Percentiles rank a stretch among this genome's conserved stretches.
phyloP scores from a whole-genome alignment of 805 yeast genomes.

The Metschnikowia bowlesiae region DNA sequence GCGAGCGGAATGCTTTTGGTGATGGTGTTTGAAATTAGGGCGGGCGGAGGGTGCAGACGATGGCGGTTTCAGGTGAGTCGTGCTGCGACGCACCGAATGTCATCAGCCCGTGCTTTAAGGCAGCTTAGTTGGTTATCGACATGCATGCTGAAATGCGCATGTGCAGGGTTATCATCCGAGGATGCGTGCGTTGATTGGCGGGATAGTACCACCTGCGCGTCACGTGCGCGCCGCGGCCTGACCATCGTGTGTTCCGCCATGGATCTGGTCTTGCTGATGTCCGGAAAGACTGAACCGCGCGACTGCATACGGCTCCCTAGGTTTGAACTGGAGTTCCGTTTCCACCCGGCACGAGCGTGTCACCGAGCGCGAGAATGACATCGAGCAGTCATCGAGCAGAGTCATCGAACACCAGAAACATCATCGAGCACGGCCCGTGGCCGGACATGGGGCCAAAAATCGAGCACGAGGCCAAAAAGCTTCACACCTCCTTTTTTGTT shows the following conservation, averaged over 20 bases:
- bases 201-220: not conserved
- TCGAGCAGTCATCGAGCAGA: no score
- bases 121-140: conserved; percentile 1
- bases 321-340: no score
- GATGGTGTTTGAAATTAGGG: not conserved
- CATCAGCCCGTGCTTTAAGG: not conserved
- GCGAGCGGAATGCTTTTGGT: not conserved
- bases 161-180: conserved; percentile 3
- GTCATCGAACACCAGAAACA: no score
- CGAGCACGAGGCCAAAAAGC: no score
- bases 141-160: conserved; percentile 2
- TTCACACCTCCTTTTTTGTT: no score
- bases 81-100: not conserved
- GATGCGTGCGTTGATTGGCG: conserved; percentile 4
- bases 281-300: not conserved
- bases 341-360: no score
- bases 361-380: no score
- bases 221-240: not conserved
- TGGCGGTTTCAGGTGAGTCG: not conserved
- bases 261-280: not conserved
- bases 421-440: no score
- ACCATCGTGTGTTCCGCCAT: not conserved
- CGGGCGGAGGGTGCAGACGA: not conserved
- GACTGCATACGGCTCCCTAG: not conserved
- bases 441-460: no score